phyloP scores from a whole-genome alignment of 257 asterid species.

The Ballota nigra region DNA sequence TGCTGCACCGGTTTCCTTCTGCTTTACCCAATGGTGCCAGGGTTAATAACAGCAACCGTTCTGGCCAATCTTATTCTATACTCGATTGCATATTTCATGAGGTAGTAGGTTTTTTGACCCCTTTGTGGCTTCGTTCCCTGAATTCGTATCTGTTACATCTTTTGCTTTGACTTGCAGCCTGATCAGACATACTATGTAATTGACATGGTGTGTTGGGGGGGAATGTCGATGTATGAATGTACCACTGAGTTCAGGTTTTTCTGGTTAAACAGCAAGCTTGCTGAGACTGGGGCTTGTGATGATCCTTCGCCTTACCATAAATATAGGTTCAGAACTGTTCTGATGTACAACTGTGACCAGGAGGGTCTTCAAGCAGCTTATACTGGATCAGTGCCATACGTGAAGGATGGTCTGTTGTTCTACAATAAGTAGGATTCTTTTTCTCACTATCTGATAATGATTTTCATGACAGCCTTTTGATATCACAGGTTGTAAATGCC shows the following conservation, averaged over 20 bases:
- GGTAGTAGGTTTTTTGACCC: constrained; percentile 38
- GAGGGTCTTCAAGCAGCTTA: constrained; percentile 80
- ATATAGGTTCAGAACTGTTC: constrained; percentile 55
- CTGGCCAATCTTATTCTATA: constrained; percentile 83
- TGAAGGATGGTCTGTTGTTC: constrained; percentile 86
- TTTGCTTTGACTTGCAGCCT: constrained; percentile 44
- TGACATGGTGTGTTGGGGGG: constrained; percentile 95
- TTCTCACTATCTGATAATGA: not conserved
- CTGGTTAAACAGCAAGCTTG: constrained; percentile 89
- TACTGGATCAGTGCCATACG: constrained; percentile 56
- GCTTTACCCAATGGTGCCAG: constrained; percentile 82
- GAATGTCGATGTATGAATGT: constrained; percentile 82
- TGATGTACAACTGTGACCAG: constrained; percentile 58
- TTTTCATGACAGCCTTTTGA: not conserved
- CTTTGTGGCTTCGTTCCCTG: constrained; percentile 6
- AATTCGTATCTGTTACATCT: not conserved
- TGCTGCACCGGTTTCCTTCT: constrained; percentile 90
- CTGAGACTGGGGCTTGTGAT: constrained; percentile 68
- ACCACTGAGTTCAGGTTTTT: constrained; percentile 88
- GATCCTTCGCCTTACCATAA: constrained; percentile 72
- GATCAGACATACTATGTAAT: constrained; percentile 85
- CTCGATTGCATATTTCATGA: constrained; percentile 96
- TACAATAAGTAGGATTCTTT: constrained; percentile 64
- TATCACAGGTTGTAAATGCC: constrained; percentile 17
- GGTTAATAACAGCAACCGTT: constrained; percentile 41